phyloP scores from a whole-genome alignment of 495 filamentous ascomycete genomes.

The Rusavskia elegans region DNA sequence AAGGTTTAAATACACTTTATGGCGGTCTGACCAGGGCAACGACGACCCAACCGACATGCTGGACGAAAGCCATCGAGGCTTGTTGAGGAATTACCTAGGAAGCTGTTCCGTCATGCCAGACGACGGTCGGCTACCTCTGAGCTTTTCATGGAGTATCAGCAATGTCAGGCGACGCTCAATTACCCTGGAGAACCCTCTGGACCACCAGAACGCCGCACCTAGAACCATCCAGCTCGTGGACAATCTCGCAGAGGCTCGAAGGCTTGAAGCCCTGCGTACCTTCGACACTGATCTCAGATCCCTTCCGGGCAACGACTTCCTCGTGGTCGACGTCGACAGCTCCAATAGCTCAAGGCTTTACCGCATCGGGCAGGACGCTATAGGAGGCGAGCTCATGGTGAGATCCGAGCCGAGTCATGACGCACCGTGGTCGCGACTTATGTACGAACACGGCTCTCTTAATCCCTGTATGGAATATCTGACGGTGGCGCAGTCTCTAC shows the following conservation, averaged over 20 bases:
- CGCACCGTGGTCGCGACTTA: constrained; percentile 11
- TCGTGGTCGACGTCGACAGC: constrained; percentile 11
- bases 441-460: constrained; percentile 1
- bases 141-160: neutral
- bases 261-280: constrained; percentile 7
- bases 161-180: constrained; percentile 1
- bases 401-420: constrained; percentile 1
- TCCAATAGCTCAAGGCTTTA: constrained; percentile 9
- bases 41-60: constrained; percentile 3
- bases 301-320: constrained; percentile 12
- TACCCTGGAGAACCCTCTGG: neutral
- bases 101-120: constrained; percentile 11
- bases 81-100: constrained; percentile 5
- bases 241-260: constrained; percentile 2
- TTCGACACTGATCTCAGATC: constrained; percentile 8
- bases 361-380: constrained; percentile 8
- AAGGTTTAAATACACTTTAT: constrained; percentile 7
- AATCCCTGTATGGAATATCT: neutral
- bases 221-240: neutral
- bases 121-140: constrained; percentile 10
- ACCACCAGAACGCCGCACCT: neutral
- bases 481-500: constrained; percentile 8
- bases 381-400: constrained; percentile 9
- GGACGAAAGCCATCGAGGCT: constrained; percentile 1
- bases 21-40: constrained; percentile 8